A percentile compares a stretch with the other conserved stretches of the same genome.
These are phyloP conservation scores for Debaryomyces sp. DNA, from an alignment of 1,139 yeast genomes.

Conservation along the genomic window DNA sequence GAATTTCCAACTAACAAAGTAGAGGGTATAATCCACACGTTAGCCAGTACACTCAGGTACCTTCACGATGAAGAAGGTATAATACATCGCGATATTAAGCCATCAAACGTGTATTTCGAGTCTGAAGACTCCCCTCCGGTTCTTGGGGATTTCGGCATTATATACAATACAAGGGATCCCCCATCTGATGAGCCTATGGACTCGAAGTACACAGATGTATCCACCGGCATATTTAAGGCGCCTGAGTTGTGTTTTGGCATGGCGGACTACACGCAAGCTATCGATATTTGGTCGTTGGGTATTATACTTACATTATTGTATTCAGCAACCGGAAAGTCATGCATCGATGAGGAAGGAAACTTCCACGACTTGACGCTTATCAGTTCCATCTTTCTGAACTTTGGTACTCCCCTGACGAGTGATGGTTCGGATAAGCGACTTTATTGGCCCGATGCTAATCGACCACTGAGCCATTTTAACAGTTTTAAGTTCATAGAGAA, in stretches of 20 bases:
- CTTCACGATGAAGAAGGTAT: slow-evolving; percentile 51
- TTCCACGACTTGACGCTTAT: slow-evolving; percentile 62
- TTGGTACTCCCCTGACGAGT: slow-evolving; percentile 74
- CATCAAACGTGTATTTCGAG: slow-evolving; percentile 67
- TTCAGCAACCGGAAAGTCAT: slow-evolving; percentile 46
- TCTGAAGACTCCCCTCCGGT: slow-evolving; percentile 39
- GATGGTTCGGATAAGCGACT: slow-evolving; percentile 33
- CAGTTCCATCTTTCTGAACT: slow-evolving; percentile 56
- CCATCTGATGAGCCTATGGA: slow-evolving; percentile 47
- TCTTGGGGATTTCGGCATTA: slow-evolving; percentile 80
- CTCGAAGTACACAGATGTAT: slow-evolving; percentile 66
- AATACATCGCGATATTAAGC: slow-evolving; percentile 90
- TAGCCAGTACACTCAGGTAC: slow-evolving; percentile 25
- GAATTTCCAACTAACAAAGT: slow-evolving; percentile 18
- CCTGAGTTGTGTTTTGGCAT: slow-evolving; percentile 81
- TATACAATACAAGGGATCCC: slow-evolving; percentile 40
- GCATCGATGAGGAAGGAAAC: slow-evolving; percentile 45
- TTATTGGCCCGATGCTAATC: slow-evolving; percentile 42
- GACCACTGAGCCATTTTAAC: slow-evolving; percentile 34
- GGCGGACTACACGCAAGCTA: slow-evolving; percentile 56
- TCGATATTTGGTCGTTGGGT: slow-evolving; percentile 86
- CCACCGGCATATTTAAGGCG: slow-evolving; percentile 78
- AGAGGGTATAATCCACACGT: slow-evolving; percentile 19
- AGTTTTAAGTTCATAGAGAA: slow-evolving; percentile 27
- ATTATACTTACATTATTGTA: slow-evolving; percentile 65